These are phyloP conservation scores for Astrocystis sublimbata DNA, from an alignment of 495 filamentous ascomycete genomes.

Conservation along the genomic window DNA sequence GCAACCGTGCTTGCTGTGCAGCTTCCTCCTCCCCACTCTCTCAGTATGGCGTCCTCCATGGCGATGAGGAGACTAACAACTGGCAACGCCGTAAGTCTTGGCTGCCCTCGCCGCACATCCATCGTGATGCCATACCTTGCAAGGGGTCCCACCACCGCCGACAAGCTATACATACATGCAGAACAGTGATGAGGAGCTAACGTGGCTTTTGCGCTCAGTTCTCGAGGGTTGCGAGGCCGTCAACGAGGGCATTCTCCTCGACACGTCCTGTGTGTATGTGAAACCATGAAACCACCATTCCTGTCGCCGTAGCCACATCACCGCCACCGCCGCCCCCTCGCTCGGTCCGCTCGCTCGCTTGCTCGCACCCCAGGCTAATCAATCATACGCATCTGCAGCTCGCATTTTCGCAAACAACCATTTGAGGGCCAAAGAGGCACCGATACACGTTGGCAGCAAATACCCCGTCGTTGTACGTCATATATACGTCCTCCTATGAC, in stretches of 20 bases:
- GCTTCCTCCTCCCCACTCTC: slow-evolving; percentile 7
- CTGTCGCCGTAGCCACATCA: not conserved
- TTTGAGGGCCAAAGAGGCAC: slow-evolving; percentile 88
- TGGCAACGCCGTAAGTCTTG: slow-evolving; percentile 45
- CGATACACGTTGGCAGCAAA: slow-evolving; percentile 76
- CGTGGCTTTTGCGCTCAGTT: slow-evolving; percentile 35
- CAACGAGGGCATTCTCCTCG: slow-evolving; percentile 79
- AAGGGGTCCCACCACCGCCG: not conserved
- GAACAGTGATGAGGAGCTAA: not conserved
- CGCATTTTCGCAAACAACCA: slow-evolving; percentile 81
- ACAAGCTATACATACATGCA: not conserved
- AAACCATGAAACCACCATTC: not conserved
- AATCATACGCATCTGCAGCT: slow-evolving; percentile 32
- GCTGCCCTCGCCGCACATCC: slow-evolving; percentile 12
- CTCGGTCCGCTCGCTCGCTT: no score
- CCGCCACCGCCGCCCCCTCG: no score
- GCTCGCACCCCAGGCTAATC: slow-evolving; percentile 16
- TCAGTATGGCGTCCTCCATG: slow-evolving; percentile 52
- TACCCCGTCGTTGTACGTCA: slow-evolving; percentile 87
- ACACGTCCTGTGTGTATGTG: slow-evolving; percentile 75
- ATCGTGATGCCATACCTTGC: slow-evolving; percentile 17
- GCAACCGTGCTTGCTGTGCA: slow-evolving; percentile 19
- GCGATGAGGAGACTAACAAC: slow-evolving; percentile 50
- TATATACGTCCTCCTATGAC: not conserved
- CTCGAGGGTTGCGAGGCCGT: slow-evolving; percentile 47